Evolutionary conservation across 805 yeast genomes (phyloP).

Genomic region (Candida incommunis): DNA sequence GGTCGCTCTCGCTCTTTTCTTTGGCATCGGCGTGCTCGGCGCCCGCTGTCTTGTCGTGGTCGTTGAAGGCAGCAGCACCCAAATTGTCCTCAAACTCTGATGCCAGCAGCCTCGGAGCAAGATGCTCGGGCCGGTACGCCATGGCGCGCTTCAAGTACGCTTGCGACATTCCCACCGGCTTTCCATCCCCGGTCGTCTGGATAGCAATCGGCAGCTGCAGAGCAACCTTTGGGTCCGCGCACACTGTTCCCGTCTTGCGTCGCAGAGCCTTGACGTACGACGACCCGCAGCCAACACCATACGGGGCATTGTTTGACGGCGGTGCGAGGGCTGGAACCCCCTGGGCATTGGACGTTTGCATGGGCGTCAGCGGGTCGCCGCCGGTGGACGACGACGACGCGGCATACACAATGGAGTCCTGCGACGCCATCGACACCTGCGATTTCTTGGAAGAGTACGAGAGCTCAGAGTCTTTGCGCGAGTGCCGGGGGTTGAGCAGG

Average conservation of each 20-base stretch:
- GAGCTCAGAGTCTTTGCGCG: slow-evolving; percentile 1
- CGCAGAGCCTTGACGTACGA: slow-evolving; percentile 18
- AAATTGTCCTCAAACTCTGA: slow-evolving; percentile 49
- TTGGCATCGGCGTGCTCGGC: not conserved
- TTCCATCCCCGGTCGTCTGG: slow-evolving; percentile 4
- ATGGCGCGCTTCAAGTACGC: slow-evolving; percentile 20
- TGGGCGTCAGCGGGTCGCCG: not conserved
- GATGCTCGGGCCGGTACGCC: slow-evolving; percentile 24
- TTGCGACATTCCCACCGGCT: slow-evolving; percentile 13
- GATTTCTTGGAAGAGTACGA: not conserved
- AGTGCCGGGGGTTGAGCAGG: not conserved
- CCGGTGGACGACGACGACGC: not conserved
- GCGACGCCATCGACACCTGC: not conserved
- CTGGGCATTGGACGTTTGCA: not conserved
- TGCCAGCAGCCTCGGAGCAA: slow-evolving; percentile 51
- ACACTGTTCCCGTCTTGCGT: slow-evolving; percentile 16
- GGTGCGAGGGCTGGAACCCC: not conserved
- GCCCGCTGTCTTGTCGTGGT: slow-evolving; percentile 28
- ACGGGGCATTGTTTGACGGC: not conserved
- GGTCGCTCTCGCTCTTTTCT: not conserved
- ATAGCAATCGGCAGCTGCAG: slow-evolving; percentile 14
- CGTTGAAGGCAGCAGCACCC: not conserved
- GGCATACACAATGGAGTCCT: not conserved
- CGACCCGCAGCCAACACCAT: slow-evolving; percentile 19
- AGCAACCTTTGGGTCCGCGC: slow-evolving; percentile 14